Evolutionary conservation across 345 rosid genomes (phyloP).

Genomic region (Populus ilicifolia): DNA sequence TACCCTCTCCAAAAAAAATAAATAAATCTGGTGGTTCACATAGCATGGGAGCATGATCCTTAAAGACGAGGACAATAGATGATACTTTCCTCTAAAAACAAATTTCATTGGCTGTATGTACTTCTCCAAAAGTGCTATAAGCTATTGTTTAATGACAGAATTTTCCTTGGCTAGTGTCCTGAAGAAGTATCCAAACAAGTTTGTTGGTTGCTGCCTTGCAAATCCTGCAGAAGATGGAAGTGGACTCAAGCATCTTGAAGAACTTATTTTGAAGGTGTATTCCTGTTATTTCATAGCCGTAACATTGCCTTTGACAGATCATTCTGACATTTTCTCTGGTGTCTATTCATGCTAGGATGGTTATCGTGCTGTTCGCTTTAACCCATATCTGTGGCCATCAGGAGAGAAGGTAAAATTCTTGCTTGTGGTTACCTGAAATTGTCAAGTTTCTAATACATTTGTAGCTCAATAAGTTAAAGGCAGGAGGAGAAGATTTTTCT

Average conservation of each 20-base stretch:
- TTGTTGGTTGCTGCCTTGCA: conserved; percentile 90
- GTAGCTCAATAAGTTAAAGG: not conserved
- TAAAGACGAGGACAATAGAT: not conserved
- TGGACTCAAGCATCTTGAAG: conserved; percentile 68
- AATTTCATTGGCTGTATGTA: conserved; percentile 6
- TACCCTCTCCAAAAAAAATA: not conserved
- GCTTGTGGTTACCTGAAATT: not conserved
- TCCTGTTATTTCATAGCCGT: not conserved
- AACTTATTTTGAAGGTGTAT: conserved; percentile 68
- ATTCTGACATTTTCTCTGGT: conserved; percentile 7
- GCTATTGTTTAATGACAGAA: conserved; percentile 7
- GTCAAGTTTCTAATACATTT: not conserved
- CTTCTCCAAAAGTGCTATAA: not conserved
- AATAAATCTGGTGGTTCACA: not conserved
- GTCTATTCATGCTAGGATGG: conserved; percentile 53
- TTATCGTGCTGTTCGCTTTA: conserved; percentile 83
- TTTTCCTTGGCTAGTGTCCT: conserved; percentile 48
- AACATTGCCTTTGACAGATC: conserved; percentile 1
- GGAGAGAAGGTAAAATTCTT: conserved; percentile 60
- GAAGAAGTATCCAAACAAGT: conserved; percentile 72
- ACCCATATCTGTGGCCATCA: conserved; percentile 88
- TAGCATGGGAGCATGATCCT: not conserved
- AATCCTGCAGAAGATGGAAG: conserved; percentile 87
- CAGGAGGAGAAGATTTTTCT: not conserved
- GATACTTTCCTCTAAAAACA: not conserved